These are phyloP conservation scores for Nakazawaea populi DNA, from an alignment of 805 yeast genomes.

Conservation along the genomic window DNA sequence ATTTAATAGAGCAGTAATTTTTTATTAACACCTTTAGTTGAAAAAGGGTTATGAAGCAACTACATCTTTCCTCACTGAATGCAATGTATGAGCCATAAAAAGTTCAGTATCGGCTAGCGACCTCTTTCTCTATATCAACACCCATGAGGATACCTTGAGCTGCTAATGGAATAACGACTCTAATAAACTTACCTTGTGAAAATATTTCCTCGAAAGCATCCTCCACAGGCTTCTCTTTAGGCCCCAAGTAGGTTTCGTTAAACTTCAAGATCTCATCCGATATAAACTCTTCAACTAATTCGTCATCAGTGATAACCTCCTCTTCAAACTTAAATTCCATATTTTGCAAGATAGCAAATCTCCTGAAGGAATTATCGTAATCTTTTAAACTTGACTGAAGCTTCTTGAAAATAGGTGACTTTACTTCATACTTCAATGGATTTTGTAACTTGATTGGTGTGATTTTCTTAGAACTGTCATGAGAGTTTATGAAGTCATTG, in stretches of 20 bases:
- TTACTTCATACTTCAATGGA: constrained; percentile 26
- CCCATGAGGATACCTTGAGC: constrained; percentile 23
- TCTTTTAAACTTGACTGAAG: constrained; percentile 15
- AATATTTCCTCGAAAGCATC: constrained; percentile 16
- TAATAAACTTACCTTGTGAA: constrained; percentile 20
- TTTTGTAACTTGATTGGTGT: constrained; percentile 19
- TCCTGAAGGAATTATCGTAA: constrained; percentile 21
- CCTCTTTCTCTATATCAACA: constrained; percentile 2
- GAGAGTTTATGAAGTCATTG: constrained; percentile 15
- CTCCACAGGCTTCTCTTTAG: constrained; percentile 9
- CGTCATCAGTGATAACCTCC: constrained; percentile 10
- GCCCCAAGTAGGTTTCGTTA: constrained; percentile 12
- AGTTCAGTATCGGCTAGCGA: background rate
- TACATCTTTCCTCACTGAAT: too few species aligned
- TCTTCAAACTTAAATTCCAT: constrained; percentile 30
- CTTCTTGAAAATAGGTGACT: constrained; percentile 21
- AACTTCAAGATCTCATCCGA: constrained; percentile 21
- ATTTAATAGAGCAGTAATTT: too few species aligned
- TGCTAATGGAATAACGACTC: constrained; percentile 28
- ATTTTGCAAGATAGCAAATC: constrained; percentile 27
- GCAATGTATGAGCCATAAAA: too few species aligned
- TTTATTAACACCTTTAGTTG: too few species aligned
- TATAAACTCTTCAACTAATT: constrained; percentile 23
- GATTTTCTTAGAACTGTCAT: constrained; percentile 10
- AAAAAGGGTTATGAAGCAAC: too few species aligned